These are phyloP conservation scores for Heritiera littoralis DNA, from an alignment of 345 rosid species.

Conservation along the genomic window DNA sequence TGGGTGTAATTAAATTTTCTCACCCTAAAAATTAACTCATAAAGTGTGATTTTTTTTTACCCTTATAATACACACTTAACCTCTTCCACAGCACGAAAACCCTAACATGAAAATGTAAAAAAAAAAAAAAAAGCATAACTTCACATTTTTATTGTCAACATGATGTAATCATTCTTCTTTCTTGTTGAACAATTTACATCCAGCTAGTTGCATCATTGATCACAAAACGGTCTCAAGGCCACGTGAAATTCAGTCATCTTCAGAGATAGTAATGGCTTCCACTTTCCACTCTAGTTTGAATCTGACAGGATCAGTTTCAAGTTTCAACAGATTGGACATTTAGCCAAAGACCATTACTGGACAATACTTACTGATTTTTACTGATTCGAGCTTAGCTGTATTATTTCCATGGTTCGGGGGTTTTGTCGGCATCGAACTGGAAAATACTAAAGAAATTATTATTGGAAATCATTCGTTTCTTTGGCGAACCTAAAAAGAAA, in stretches of 20 bases:
- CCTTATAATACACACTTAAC: no score
- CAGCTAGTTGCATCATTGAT: neutral
- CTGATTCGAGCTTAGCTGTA: neutral
- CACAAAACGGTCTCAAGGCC: neutral
- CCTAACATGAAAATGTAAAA: neutral
- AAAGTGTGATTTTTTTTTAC: no score
- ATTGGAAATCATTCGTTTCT: neutral
- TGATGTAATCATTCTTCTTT: neutral
- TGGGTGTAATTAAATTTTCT: no score
- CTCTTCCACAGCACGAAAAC: no score
- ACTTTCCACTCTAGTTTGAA: neutral
- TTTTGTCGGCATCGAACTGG: neutral
- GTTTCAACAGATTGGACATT: neutral
- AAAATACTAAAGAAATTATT: neutral
- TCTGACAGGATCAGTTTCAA: neutral
- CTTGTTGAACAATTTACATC: neutral
- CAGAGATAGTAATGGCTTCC: neutral
- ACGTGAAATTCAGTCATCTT: neutral
- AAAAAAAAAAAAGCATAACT: neutral
- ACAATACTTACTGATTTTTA: neutral
- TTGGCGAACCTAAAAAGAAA: neutral
- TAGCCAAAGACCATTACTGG: neutral
- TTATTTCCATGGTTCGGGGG: neutral
- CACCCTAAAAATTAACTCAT: no score
- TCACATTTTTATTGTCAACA: neutral